phyloP scores from a whole-genome alignment of 2,329 filamentous ascomycete genomes.

The Claviceps arundinis region DNA sequence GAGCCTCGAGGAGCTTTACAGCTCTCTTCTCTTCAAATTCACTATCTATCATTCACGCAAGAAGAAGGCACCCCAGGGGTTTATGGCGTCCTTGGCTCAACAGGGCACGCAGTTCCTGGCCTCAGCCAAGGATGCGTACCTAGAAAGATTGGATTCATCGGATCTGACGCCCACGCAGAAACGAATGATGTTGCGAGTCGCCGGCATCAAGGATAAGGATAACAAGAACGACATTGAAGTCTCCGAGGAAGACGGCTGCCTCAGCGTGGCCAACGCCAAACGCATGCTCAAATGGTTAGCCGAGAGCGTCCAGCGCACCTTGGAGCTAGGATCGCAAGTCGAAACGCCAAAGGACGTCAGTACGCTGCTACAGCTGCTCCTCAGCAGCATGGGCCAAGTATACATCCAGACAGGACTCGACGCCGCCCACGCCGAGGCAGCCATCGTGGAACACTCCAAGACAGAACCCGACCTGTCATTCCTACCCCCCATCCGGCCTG shows the following conservation, averaged over 20 bases:
- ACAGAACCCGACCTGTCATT: constrained; percentile 80
- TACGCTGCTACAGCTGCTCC: constrained; percentile 67
- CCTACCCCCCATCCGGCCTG: constrained; percentile 62
- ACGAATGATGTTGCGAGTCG: constrained; percentile 77
- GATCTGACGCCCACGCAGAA: constrained; percentile 83
- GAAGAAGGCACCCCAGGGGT: constrained; percentile 80
- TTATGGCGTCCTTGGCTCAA: constrained; percentile 84
- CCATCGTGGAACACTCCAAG: constrained; percentile 65
- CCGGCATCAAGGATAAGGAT: constrained; percentile 64
- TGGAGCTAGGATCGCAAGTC: constrained; percentile 75
- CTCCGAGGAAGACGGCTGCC: constrained; percentile 72
- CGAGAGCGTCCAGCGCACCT: constrained; percentile 78
- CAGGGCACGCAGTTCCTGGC: constrained; percentile 80
- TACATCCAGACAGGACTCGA: constrained; percentile 56
- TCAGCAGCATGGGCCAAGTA: constrained; percentile 79
- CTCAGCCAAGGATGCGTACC: constrained; percentile 80
- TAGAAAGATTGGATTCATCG: constrained; percentile 76
- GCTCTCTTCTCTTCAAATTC: constrained; percentile 89
- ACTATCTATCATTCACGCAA: constrained; percentile 84
- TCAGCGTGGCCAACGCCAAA: constrained; percentile 82
- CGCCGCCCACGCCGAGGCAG: constrained; percentile 59
- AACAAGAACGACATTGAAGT: constrained; percentile 83
- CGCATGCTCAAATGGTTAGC: constrained; percentile 97
- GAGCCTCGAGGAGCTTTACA: constrained; percentile 69
- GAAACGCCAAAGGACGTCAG: constrained; percentile 93